Evolutionary conservation across 495 filamentous ascomycete species (phyloP).

Genomic region (Aspergillus heteromorphus): DNA sequence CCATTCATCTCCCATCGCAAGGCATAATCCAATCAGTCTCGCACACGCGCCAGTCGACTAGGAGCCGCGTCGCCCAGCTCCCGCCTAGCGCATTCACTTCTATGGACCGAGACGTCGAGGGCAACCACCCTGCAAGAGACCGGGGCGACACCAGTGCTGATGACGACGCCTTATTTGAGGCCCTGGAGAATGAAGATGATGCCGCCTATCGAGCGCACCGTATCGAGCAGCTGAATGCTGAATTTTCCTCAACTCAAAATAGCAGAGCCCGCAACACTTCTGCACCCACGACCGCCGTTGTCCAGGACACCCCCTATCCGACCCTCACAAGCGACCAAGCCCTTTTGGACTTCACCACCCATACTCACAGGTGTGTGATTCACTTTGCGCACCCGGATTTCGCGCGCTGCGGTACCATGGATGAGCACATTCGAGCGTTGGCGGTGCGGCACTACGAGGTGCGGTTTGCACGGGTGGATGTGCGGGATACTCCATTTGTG

Average conservation of each 20-base stretch:
- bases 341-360: slow-evolving; percentile 65
- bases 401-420: slow-evolving; percentile 65
- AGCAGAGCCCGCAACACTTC: slow-evolving; percentile 15
- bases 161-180: slow-evolving; percentile 67
- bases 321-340: slow-evolving; percentile 60
- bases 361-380: slow-evolving; percentile 57
- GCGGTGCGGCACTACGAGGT: slow-evolving; percentile 63
- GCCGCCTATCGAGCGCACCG: slow-evolving; percentile 63
- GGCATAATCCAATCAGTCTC: no score
- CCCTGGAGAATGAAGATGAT: slow-evolving; percentile 61
- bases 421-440: slow-evolving; percentile 55
- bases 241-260: slow-evolving; percentile 46
- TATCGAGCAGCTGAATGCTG: slow-evolving; percentile 64
- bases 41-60: not conserved
- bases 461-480: slow-evolving; percentile 62
- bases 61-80: not conserved
- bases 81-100: not conserved
- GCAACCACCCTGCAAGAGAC: slow-evolving; percentile 10
- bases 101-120: not conserved
- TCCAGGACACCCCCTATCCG: slow-evolving; percentile 43
- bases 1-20: not conserved
- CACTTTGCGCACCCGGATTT: slow-evolving; percentile 78
- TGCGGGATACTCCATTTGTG: slow-evolving; percentile 68
- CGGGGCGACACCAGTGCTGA: slow-evolving; percentile 33
- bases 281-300: slow-evolving; percentile 24